Evolutionary conservation across 164 flowering plant species (phyloP), one percentile per base, ranked within the genome.

Genomic region (Aristolochia californica): DNA sequence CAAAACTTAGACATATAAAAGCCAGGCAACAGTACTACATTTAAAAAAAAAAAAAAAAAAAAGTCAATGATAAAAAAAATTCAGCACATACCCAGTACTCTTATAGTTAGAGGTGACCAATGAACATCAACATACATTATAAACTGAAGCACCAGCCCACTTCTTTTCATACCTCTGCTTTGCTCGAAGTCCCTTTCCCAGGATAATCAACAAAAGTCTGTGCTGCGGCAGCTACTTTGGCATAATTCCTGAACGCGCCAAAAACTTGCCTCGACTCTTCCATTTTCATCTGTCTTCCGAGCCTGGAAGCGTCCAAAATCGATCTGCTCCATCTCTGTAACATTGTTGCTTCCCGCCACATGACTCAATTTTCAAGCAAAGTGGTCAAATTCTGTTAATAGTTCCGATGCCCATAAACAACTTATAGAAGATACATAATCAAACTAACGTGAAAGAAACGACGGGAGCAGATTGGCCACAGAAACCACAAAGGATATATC

Each of bases 261-360:
- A 25, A 34, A 27, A 63, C 16, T 58, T 61, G 55, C 5, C 48
- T 74, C 23, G 63, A 16, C 22, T 45, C 17, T 44, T 61, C 69
- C 48, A 59, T 25, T 50, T 54, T 58, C 30, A 25, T 27, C 40
- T 25, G 54, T 9, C 55, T 34, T 8, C 71, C 68, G 26, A 61
- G 34, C 57, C 47, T 62, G 22, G 63, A 55, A 16, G 72, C 34
- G 38, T 60, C 69, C 48, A 50, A 58, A n/a, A 58, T 45, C 58
- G 60, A 64, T 65, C 79, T 71, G 64, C 76, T 64, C 77, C 78
- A 80, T 73, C 77, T 70, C 27, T 70, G 64, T 22, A 76, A 61
- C 90, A 84, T 81, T 30, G 2, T 50, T 28, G 48, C 27, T 23
- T 21, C 28, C 53, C 70, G 13, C 47, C 55, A 28, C 25, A 57